A percentile compares a stretch with the other conserved stretches of the same genome.
Evolutionary conservation across 768 basidiomycete species (phyloP).

Genomic region (Lyophyllum semitale): DNA sequence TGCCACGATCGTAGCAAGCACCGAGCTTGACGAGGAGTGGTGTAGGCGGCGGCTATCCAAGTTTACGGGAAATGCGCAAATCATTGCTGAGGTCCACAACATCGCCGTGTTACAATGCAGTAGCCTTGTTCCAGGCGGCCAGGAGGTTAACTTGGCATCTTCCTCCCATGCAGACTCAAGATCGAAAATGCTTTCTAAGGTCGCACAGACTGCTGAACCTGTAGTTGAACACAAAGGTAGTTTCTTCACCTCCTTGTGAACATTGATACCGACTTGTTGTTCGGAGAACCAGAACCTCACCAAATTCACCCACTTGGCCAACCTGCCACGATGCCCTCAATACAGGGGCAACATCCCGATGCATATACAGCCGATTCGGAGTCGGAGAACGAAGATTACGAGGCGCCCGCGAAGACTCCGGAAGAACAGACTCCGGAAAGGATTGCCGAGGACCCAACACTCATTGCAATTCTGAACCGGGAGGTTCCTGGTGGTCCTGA

Average conservation of each 20-base stretch:
- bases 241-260: conserved; percentile 15
- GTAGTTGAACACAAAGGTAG: conserved; percentile 55
- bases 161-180: conserved; percentile 76
- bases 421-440: conserved; percentile 71
- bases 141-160: conserved; percentile 69
- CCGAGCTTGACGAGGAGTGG: conserved; percentile 64
- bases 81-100: too few relatives aligned
- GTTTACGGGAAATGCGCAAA: conserved; percentile 59
- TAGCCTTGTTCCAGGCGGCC: conserved; percentile 79
- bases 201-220: conserved; percentile 63
- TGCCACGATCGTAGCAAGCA: conserved; percentile 72
- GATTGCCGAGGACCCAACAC: conserved; percentile 79
- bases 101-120: conserved; percentile 83
- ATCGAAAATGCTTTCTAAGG: conserved; percentile 88
- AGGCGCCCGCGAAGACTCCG: conserved; percentile 54
- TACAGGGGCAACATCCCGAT: too few relatives aligned
- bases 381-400: conserved; percentile 49
- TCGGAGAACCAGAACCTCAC: conserved; percentile 49
- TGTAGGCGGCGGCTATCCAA: conserved; percentile 59
- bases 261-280: conserved; percentile 40
- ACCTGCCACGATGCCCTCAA: conserved; percentile 77
- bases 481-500: too few relatives aligned
- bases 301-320: conserved; percentile 75
- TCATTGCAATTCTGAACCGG: conserved; percentile 79
- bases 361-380: conserved; percentile 33